Evolutionary conservation across 2,329 filamentous ascomycete genomes (phyloP), one percentile per base, ranked within the genome.

Genomic region (Pseudohalonectria lignicola): DNA sequence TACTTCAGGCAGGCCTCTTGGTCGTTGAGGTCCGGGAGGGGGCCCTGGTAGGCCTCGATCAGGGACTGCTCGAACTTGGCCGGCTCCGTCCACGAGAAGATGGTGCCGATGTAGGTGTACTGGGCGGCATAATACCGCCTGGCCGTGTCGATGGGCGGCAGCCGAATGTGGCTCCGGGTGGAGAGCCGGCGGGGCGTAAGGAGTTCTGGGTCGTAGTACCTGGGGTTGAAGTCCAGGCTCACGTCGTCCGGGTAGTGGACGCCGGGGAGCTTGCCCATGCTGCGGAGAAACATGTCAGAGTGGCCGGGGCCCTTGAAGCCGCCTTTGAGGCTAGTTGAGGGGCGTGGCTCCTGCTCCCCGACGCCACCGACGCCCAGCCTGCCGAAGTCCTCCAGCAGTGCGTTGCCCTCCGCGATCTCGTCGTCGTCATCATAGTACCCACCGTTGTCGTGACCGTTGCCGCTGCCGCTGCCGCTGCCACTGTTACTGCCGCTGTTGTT

Each of bases 51-150:
- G 4, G 66, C 63, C 20, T 57, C 49, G 12, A 57, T 43, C 1
- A 74, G 54, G 19, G 64, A 56, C 26, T 53, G 47, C 41, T 72
- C 67, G 37, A 74, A 73, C 13, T 60, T 50, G 4, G 55, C 48
- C 1, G 67, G 66, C 19, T 67, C 61, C 0, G 67, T 61, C 32
- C 74, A 67, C 10, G 66, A 64, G 42, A 75, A 74, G 9, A 75
- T 75, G 12, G 70, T 73, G 10, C 71, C 71, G 15, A 75, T 73
- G 39, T 71, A 74, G 25, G 61, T 60, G 48, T 74, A 70, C 41
- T 75, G 71, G 1, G 68, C 64, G 2, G 37, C 40, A 20, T 47
- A 49, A 63, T 6, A 67, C 63, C 62, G 52, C 42, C 61, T 62
- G 1, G 67, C 66, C 42, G 66, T 63, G 28, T 69, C 63, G 19